phyloP scores from a whole-genome alignment of 768 basidiomycete species.

The Trametopsis cervina region DNA sequence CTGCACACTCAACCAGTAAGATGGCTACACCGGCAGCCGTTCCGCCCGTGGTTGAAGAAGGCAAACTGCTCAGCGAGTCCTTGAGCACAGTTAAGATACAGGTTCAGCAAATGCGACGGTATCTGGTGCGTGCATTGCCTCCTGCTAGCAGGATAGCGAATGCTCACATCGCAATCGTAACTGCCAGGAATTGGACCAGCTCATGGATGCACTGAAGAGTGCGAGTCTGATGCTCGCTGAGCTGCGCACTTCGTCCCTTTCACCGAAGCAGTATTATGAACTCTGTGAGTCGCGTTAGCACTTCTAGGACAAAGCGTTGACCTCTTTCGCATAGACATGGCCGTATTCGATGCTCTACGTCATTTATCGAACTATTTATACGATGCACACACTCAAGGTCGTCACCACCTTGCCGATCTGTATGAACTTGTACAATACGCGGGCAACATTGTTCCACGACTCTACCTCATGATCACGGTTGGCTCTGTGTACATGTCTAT shows the following conservation, averaged over 20 bases:
- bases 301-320: neutral
- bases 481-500: constrained; percentile 99
- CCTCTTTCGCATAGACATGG: constrained; percentile 66
- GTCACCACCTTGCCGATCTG: constrained; percentile 95
- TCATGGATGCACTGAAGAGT: constrained; percentile 98
- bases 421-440: constrained; percentile 99
- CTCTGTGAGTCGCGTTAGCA: constrained; percentile 52
- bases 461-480: constrained; percentile 99
- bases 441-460: constrained; percentile 88
- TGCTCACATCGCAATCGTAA: neutral
- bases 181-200: constrained; percentile 83
- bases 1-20: neutral
- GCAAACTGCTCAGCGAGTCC: constrained; percentile 79
- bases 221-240: constrained; percentile 98
- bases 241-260: constrained; percentile 85
- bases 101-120: constrained; percentile 91
- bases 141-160: neutral
- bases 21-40: constrained; percentile 13
- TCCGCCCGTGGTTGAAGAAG: constrained; percentile 53
- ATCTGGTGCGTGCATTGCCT: constrained; percentile 48
- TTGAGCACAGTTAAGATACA: constrained; percentile 84
- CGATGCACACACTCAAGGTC: constrained; percentile 86
- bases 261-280: constrained; percentile 98
- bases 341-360: constrained; percentile 93
- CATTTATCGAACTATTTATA: constrained; percentile 95